Conservation (phyloP, 2,329 filamentous ascomycete genomes). For the Epichloe sibirici region DNA sequence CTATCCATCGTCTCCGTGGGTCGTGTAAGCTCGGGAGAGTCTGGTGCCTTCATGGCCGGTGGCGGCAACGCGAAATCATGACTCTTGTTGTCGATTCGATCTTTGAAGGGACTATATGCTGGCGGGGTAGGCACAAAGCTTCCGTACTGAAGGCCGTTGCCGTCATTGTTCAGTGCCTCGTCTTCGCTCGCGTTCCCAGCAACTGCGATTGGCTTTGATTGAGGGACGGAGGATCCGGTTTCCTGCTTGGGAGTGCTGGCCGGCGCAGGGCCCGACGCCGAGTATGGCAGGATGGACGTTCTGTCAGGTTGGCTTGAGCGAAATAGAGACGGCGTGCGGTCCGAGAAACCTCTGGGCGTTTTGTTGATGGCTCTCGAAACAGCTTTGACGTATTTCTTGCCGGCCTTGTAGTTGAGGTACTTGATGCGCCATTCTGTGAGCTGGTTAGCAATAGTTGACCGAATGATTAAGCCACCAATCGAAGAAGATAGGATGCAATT, state of each 20-base stretch:
- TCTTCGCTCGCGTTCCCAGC: conserved; percentile 1
- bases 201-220: conserved; percentile 1
- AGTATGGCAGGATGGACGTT: neutral
- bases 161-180: conserved; percentile 15
- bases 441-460: conserved; percentile 1
- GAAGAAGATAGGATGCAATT: too few species aligned
- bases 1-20: conserved; percentile 10
- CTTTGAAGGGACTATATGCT: conserved; percentile 13
- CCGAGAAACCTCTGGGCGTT: conserved; percentile 31
- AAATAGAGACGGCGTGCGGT: conserved; percentile 20
- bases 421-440: conserved; percentile 73
- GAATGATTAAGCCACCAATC: neutral
- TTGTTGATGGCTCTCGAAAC: conserved; percentile 60
- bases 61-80: conserved; percentile 39
- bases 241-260: neutral
- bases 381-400: conserved; percentile 87
- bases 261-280: neutral
- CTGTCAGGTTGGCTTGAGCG: conserved; percentile 11
- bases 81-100: conserved; percentile 6
- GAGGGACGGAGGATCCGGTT: neutral
- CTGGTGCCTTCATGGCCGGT: conserved; percentile 34
- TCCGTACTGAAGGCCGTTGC: conserved; percentile 35
- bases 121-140: conserved; percentile 37
- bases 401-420: conserved; percentile 90
- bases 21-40: conserved; percentile 12